Evolutionary conservation across 176 grass and related monocot genomes (phyloP).

Genomic region (Ensete glaucum): DNA sequence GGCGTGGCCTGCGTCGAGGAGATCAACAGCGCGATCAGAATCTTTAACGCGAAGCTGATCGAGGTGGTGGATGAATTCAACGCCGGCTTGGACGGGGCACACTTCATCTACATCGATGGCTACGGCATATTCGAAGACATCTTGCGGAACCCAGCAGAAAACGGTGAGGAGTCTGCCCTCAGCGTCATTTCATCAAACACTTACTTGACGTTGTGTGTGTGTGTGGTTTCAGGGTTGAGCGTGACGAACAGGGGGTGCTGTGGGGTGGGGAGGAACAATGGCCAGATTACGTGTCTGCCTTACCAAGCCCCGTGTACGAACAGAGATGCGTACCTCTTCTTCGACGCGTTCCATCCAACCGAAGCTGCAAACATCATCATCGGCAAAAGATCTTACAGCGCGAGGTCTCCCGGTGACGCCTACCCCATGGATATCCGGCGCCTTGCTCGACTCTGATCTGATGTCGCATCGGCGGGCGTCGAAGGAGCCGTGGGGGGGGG

Average conservation of each 20-base stretch:
- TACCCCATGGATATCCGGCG: constrained; percentile 59
- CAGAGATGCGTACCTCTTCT: constrained; percentile 78
- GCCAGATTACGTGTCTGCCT: constrained; percentile 88
- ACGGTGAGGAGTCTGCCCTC: constrained; percentile 16
- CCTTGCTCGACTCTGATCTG: constrained; percentile 37
- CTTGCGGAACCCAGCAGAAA: constrained; percentile 21
- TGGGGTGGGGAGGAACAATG: constrained; percentile 93
- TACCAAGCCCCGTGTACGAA: constrained; percentile 80
- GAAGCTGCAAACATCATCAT: constrained; percentile 80
- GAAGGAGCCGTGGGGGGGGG: too few species aligned
- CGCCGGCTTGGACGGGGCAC: constrained; percentile 40
- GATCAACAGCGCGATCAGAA: constrained; percentile 65
- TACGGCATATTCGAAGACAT: constrained; percentile 72
- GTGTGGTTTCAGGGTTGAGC: constrained; percentile 32
- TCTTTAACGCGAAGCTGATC: constrained; percentile 67
- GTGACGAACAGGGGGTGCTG: constrained; percentile 77
- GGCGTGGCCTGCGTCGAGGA: constrained; percentile 44
- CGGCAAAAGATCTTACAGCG: constrained; percentile 53
- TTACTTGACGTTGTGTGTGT: too few species aligned
- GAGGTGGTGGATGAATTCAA: constrained; percentile 62
- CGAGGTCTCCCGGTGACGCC: constrained; percentile 42
- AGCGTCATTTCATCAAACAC: too few species aligned
- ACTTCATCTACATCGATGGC: constrained; percentile 81
- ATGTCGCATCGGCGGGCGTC: neutral
- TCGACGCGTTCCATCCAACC: constrained; percentile 90